Percentiles rank a stretch among this genome's conserved stretches.
These are phyloP conservation scores for Vanrija pseudolonga DNA, from an alignment of 1,284 basidiomycete species.

Conservation along the genomic window DNA sequence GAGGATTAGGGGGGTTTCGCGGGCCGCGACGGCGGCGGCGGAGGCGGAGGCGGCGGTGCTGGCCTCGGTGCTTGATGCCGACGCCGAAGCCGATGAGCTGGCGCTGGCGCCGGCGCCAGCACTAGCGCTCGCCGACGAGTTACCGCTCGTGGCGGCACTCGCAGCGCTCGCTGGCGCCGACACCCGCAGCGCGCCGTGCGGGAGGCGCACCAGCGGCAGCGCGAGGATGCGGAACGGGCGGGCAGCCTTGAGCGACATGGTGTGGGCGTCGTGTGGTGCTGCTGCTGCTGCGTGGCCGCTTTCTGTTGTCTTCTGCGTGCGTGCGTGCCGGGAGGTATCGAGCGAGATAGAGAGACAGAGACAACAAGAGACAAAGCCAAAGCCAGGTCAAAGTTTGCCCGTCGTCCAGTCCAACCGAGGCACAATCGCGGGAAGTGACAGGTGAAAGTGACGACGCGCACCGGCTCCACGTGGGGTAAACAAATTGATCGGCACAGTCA, in stretches of 20 bases:
- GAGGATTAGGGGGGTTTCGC: slow-evolving; percentile 14
- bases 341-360: no score
- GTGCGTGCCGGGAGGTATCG: no score
- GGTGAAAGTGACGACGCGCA: no score
- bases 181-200: slow-evolving; percentile 19
- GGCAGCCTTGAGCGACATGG: background rate
- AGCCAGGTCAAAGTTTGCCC: no score
- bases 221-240: slow-evolving; percentile 41
- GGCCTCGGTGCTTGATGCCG: slow-evolving; percentile 8
- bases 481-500: no score
- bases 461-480: no score
- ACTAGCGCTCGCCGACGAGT: slow-evolving; percentile 5
- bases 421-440: no score
- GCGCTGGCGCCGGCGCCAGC: slow-evolving; percentile 1
- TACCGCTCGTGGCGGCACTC: background rate
- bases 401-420: no score
- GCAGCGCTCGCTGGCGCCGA: background rate
- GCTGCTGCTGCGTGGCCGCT: background rate
- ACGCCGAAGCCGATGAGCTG: slow-evolving; percentile 16
- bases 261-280: background rate
- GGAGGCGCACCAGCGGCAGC: slow-evolving; percentile 38
- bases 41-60: background rate
- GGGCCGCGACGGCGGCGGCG: background rate
- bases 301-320: no score
- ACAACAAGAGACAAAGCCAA: no score